Percentiles rank a stretch among this genome's conserved stretches.
phyloP scores from a whole-genome alignment of 2,329 filamentous ascomycete species.

The Diaporthe ampelina region DNA sequence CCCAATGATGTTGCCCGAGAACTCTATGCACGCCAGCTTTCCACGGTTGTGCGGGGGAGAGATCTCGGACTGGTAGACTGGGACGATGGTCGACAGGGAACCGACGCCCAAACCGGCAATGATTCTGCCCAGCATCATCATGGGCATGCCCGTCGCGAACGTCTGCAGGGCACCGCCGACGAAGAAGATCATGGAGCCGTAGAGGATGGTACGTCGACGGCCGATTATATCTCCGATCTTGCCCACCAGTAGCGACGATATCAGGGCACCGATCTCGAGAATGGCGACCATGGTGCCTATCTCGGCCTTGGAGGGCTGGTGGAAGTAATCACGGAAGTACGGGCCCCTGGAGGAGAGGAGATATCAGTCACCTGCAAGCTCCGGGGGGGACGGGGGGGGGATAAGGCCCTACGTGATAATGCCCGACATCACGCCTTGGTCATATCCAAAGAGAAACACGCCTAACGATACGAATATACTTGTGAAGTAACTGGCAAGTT shows the following conservation, averaged over 20 bases:
- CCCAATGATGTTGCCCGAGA: conserved; percentile 95
- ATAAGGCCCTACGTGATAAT: conserved; percentile 71
- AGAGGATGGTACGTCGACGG: conserved; percentile 89
- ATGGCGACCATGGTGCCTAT: conserved; percentile 99
- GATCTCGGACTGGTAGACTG: conserved; percentile 94
- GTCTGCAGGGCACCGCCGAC: conserved; percentile 88
- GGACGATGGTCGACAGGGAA: conserved; percentile 91
- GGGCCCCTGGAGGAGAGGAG: conserved; percentile 72
- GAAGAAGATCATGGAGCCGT: conserved; percentile 91
- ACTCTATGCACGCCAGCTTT: conserved; percentile 97
- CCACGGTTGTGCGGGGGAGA: conserved; percentile 96
- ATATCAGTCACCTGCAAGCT: conserved; percentile 35
- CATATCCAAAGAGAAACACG: conserved; percentile 91
- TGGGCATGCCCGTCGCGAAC: conserved; percentile 83
- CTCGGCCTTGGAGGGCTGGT: conserved; percentile 87
- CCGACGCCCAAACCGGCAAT: conserved; percentile 89
- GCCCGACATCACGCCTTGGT: conserved; percentile 89
- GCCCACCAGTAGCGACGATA: conserved; percentile 88
- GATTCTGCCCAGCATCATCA: conserved; percentile 90
- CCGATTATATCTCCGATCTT: conserved; percentile 93
- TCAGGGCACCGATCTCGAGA: conserved; percentile 91
- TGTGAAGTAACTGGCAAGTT: conserved; percentile 82
- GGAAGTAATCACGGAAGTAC: conserved; percentile 92
- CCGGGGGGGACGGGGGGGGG: conserved; percentile 42
- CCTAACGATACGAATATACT: conserved; percentile 91